Base-by-base conservation (phyloP, 495 filamentous ascomycete species). In the Pseudevernia furfuracea region DNA sequence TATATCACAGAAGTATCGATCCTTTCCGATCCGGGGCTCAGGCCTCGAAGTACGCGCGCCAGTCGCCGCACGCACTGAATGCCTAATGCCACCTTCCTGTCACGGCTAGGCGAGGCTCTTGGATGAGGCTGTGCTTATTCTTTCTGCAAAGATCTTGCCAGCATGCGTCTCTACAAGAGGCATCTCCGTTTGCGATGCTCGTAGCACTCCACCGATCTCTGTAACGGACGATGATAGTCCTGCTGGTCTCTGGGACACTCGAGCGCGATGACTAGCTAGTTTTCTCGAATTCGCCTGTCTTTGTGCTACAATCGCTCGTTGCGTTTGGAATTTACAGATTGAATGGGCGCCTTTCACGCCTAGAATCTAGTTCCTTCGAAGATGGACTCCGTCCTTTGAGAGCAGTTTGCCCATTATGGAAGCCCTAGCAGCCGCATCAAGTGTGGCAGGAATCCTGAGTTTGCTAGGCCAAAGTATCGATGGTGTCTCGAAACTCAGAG, bases 361-460 rank as follows among this genome's bases (percentile, higher is more conserved):
- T 12, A 10, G 3, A 0, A 23, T 49, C 15, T 17, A 12, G 11
- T 4, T 3, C 14, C 4, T 28, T 12, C 12, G 46, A 25, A 14
- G 0, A 49, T 49, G 46, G 46, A 5, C 23, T 25, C 23, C 11
- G 11, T 25, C 9, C 1, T 49, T 49, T 28, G 15, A 28, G 1
- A 12, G 23, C n/a, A 17, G 23, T 49, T 25, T 0, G 2, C 23
- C 23, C n/a, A 55, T 43, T 11, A 63, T 66, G 65, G 65, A 66
- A 44, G 65, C 41, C 17, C 44, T 66, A 25, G 65, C 65, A 3
- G 65, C 65, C 34, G 52, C 52, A 7, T 53, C 60, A 0, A 66
- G 64, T 15, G 23, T 66, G 17, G 59, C 65, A 21, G 65, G 60
- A 4, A 63, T 66, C 23, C 65, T 66, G 15, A 63, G 48, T 53